phyloP scores from a whole-genome alignment of 2,329 filamentous ascomycete genomes.

The Xylaria hypoxylon region DNA sequence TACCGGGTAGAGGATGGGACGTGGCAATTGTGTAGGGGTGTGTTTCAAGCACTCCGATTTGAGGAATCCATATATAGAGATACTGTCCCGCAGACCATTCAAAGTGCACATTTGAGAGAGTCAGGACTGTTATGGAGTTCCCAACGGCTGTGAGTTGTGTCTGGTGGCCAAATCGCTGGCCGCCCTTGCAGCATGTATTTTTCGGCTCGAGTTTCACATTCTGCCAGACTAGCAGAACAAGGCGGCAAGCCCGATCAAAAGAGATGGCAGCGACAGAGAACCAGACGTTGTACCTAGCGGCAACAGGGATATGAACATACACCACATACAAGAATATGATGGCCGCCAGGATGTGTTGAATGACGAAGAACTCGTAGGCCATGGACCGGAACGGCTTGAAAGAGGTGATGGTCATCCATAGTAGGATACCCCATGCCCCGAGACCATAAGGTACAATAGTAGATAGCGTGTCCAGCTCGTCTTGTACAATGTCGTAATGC shows the following conservation, averaged over 20 bases:
- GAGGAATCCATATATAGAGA: conserved; percentile 70
- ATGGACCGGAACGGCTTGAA: conserved; percentile 73
- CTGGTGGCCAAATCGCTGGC: conserved; percentile 64
- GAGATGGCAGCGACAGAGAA: conserved; percentile 71
- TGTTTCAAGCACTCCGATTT: conserved; percentile 64
- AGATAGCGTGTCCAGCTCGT: conserved; percentile 70
- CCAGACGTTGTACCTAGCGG: conserved; percentile 73
- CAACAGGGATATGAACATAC: conserved; percentile 70
- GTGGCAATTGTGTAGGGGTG: conserved; percentile 73
- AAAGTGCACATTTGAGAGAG: conserved; percentile 70
- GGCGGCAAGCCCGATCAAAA: conserved; percentile 70
- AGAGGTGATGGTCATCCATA: conserved; percentile 74
- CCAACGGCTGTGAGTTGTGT: conserved; percentile 62
- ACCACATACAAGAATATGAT: conserved; percentile 72
- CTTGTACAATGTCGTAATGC: conserved; percentile 66
- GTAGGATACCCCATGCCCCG: conserved; percentile 72
- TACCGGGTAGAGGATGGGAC: conserved; percentile 61
- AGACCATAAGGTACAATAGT: conserved; percentile 73
- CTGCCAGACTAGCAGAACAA: conserved; percentile 61
- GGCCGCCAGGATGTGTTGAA: conserved; percentile 74
- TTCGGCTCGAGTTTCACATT: conserved; percentile 61
- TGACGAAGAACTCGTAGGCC: conserved; percentile 76
- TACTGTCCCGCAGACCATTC: conserved; percentile 70
- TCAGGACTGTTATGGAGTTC: conserved; percentile 66
- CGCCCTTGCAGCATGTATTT: conserved; percentile 59